Evolutionary conservation across 1,284 basidiomycete genomes (phyloP).

Genomic region (Megacollybia platyphylla): DNA sequence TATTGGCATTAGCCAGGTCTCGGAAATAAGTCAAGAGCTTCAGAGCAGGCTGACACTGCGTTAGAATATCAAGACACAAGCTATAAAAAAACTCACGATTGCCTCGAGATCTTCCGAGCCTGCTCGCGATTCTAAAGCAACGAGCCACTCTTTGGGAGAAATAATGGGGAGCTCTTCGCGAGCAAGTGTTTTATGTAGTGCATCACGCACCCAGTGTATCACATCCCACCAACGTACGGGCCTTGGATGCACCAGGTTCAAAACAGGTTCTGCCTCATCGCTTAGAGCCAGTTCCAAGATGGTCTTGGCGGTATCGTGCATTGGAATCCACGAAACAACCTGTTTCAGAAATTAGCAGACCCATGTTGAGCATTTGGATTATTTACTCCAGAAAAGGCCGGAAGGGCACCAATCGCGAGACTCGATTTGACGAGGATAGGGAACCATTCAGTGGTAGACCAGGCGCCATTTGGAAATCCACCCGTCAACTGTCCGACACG

Average conservation of each 20-base stretch:
- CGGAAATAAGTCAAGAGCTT: conserved; percentile 22
- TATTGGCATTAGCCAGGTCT: conserved; percentile 9
- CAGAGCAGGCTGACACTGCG: conserved; percentile 17
- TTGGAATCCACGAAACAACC: conserved; percentile 20
- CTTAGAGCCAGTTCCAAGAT: conserved; percentile 16
- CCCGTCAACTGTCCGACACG: conserved; percentile 15
- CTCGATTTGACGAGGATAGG: conserved; percentile 15
- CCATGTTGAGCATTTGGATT: background rate
- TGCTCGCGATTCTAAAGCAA: conserved; percentile 12
- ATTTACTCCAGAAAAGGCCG: conserved; percentile 3
- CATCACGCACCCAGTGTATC: conserved; percentile 12
- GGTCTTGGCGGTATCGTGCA: conserved; percentile 15
- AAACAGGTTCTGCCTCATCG: conserved; percentile 7
- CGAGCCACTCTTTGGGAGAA: conserved; percentile 17
- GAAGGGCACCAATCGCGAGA: conserved; percentile 10
- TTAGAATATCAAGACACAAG: no score
- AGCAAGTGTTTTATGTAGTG: conserved; percentile 7
- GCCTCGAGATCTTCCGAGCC: background rate
- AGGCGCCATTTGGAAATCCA: conserved; percentile 11
- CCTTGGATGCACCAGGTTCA: conserved; percentile 23
- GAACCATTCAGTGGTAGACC: conserved; percentile 15
- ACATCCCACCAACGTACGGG: conserved; percentile 17
- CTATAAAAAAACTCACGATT: background rate
- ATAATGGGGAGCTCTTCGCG: conserved; percentile 12
- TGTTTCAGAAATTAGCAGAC: conserved; percentile 3